These are phyloP conservation scores for Ceratocystis cubensis DNA, from an alignment of 2,329 filamentous ascomycete genomes.

Conservation along the genomic window DNA sequence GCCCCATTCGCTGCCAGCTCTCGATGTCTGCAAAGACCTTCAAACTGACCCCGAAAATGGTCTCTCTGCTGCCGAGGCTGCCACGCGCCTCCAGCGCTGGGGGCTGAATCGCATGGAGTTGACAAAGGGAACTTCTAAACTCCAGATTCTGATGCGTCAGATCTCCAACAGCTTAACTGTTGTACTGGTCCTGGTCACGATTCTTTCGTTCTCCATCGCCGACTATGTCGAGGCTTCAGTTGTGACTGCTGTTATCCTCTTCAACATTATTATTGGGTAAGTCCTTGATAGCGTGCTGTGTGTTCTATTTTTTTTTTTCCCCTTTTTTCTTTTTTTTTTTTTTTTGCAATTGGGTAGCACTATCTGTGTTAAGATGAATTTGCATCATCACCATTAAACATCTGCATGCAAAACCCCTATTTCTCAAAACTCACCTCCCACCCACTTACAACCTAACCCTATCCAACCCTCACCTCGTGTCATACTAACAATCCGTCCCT, in stretches of 20 bases:
- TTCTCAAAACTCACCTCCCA: neutral
- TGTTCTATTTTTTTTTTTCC: too few species aligned
- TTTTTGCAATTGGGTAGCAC: neutral
- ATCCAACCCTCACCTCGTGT: conserved; percentile 8
- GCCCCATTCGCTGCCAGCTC: conserved; percentile 25
- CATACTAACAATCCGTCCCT: neutral
- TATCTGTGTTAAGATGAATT: neutral
- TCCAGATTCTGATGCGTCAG: conserved; percentile 65
- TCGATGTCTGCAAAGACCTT: conserved; percentile 29
- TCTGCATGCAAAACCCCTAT: too few species aligned
- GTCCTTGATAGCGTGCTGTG: conserved; percentile 23
- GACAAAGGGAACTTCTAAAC: conserved; percentile 58
- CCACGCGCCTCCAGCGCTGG: conserved; percentile 51
- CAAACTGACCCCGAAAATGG: conserved; percentile 43
- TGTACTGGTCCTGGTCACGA: conserved; percentile 64
- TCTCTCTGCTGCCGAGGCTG: conserved; percentile 49
- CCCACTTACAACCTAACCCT: neutral
- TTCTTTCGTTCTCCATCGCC: conserved; percentile 50
- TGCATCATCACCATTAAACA: too few species aligned
- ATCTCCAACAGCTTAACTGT: conserved; percentile 65
- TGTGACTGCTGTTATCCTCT: conserved; percentile 50
- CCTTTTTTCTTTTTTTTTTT: neutral
- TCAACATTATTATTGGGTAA: conserved; percentile 56
- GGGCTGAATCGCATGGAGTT: conserved; percentile 60
- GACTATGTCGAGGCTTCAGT: conserved; percentile 53